A percentile compares a stretch with the other conserved stretches of the same genome.
phyloP scores from a whole-genome alignment of 2,329 filamentous ascomycete genomes.

The Colletotrichum truncatum region DNA sequence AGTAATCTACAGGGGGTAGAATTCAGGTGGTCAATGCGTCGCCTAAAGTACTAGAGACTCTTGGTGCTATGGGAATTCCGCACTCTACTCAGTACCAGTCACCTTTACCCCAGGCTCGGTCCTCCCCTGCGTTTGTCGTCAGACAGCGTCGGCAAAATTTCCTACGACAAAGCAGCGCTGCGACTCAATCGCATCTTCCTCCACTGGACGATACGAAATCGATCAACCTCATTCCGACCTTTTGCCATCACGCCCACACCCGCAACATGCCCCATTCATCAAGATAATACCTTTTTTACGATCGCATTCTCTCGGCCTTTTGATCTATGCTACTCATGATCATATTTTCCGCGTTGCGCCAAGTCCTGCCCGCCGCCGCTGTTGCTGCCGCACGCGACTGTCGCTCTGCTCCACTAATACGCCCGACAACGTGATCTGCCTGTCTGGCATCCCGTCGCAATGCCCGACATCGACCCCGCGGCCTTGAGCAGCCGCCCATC shows the following conservation, averaged over 20 bases:
- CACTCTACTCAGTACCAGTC: constrained; percentile 32
- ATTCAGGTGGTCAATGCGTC: constrained; percentile 14
- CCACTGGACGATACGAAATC: constrained; percentile 29
- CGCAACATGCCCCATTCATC: constrained; percentile 56
- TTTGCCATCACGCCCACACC: constrained; percentile 50
- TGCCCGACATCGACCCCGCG: constrained; percentile 78
- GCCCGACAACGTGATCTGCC: constrained; percentile 27
- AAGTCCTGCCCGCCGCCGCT: constrained; percentile 41
- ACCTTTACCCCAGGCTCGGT: constrained; percentile 34
- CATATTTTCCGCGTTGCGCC: constrained; percentile 51
- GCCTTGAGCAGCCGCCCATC: constrained; percentile 73
- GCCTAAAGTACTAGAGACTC: not conserved
- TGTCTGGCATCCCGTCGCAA: constrained; percentile 42
- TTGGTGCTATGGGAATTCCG: not conserved
- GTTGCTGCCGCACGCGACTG: constrained; percentile 56
- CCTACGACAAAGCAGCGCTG: constrained; percentile 36
- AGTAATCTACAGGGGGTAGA: constrained; percentile 6
- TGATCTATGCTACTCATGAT: constrained; percentile 55
- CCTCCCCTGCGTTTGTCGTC: constrained; percentile 31
- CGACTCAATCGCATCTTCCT: constrained; percentile 27
- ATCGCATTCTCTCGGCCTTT: constrained; percentile 51
- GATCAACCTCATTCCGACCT: constrained; percentile 34
- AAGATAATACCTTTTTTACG: constrained; percentile 45
- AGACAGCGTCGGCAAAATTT: constrained; percentile 45
- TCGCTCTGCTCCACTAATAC: constrained; percentile 30